Evolutionary conservation across 495 filamentous ascomycete genomes (phyloP).

Genomic region (Xylaria cubensis): DNA sequence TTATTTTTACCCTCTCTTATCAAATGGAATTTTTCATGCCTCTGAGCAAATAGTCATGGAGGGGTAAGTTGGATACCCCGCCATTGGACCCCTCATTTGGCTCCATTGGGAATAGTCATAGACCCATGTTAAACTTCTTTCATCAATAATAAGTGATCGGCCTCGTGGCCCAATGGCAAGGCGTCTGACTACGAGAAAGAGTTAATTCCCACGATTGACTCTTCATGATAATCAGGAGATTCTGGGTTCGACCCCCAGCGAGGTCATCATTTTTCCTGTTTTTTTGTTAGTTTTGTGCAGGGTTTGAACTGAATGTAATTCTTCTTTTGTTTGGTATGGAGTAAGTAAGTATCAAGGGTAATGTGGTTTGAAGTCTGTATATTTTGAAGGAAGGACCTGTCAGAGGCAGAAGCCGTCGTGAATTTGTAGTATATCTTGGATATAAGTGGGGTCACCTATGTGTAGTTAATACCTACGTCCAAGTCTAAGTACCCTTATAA

Average conservation of each 20-base stretch:
- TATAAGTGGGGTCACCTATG: too few species aligned
- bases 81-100: not conserved
- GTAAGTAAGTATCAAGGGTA: too few species aligned
- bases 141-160: not conserved
- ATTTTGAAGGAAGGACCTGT: too few species aligned
- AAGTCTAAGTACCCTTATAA: not conserved
- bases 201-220: not conserved
- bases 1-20: too few species aligned
- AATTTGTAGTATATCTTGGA: too few species aligned
- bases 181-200: constrained; percentile 12
- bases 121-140: not conserved
- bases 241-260: constrained; percentile 20
- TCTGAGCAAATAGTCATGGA: too few species aligned
- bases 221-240: not conserved
- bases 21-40: too few species aligned
- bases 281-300: not conserved
- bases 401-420: too few species aligned
- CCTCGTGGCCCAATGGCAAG: constrained; percentile 27
- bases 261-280: not conserved
- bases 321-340: too few species aligned
- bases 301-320: too few species aligned
- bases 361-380: too few species aligned
- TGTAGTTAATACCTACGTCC: too few species aligned
- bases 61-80: not conserved
- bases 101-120: not conserved